A percentile compares a stretch with the other conserved stretches of the same genome.
phyloP scores from a whole-genome alignment of 306 rosid genomes.

The Ziziphus jujuba region DNA sequence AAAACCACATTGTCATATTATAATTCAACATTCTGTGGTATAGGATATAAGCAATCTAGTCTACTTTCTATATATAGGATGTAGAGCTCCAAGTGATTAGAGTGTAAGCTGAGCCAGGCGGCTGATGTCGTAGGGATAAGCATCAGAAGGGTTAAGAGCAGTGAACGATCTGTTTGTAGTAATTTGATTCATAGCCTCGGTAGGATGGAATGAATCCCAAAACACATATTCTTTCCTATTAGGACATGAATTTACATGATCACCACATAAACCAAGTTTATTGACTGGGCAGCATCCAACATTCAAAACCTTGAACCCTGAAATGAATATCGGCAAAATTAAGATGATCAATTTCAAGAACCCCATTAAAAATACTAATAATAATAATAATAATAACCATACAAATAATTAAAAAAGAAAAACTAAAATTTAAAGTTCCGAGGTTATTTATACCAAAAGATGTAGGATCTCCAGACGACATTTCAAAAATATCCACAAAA shows the following conservation, averaged over 20 bases:
- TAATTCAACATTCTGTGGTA: too few relatives aligned
- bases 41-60: too few relatives aligned
- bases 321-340: conserved; percentile 1
- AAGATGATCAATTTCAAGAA: too few relatives aligned
- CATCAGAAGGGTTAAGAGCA: background rate
- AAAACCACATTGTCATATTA: too few relatives aligned
- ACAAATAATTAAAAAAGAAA: too few relatives aligned
- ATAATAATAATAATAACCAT: too few relatives aligned
- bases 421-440: background rate
- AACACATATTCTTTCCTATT: conserved; percentile 5
- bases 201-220: conserved; percentile 9
- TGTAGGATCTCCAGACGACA: conserved; percentile 16
- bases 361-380: background rate
- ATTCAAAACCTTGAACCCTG: conserved; percentile 4
- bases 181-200: background rate
- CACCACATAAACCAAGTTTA: background rate
- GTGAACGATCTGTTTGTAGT: conserved; percentile 3
- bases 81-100: too few relatives aligned
- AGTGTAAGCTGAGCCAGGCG: conserved; percentile 13
- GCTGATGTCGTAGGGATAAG: conserved; percentile 24
- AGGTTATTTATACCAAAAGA: conserved; percentile 1
- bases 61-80: too few relatives aligned
- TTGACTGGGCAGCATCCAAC: conserved; percentile 1
- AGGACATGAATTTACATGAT: background rate
- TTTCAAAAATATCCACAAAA: conserved; percentile 24